Conservation (phyloP, 495 filamentous ascomycete genomes). For the Annulohypoxylon stygium region DNA sequence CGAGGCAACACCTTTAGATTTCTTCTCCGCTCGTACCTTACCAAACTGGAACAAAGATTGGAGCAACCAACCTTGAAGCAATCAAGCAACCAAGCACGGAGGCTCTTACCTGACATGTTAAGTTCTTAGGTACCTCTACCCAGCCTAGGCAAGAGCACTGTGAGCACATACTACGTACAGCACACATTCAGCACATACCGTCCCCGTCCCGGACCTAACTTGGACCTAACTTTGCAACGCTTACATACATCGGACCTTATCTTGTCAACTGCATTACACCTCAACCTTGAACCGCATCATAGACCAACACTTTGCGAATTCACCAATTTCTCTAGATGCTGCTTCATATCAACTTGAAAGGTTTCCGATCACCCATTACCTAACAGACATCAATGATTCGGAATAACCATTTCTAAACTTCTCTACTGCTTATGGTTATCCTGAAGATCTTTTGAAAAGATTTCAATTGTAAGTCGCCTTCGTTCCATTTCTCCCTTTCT, state of each 20-base stretch:
- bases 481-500: background rate
- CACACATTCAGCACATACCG: background rate
- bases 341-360: background rate
- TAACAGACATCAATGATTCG: background rate
- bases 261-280: background rate
- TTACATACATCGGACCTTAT: conserved; percentile 1
- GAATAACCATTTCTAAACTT: background rate
- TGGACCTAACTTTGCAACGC: background rate
- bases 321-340: background rate
- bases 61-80: background rate
- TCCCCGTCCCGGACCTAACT: background rate
- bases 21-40: conserved; percentile 9
- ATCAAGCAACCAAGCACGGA: conserved; percentile 17
- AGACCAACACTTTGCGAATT: background rate
- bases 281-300: background rate
- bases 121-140: background rate
- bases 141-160: background rate
- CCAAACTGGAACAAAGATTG: conserved; percentile 24
- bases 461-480: background rate
- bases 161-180: background rate
- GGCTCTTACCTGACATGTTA: background rate
- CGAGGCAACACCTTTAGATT: conserved; percentile 1
- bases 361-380: background rate
- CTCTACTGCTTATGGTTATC: background rate
- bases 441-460: background rate